Conservation (phyloP, 2,329 filamentous ascomycete genomes). For the Talaromyces verruculosus region DNA sequence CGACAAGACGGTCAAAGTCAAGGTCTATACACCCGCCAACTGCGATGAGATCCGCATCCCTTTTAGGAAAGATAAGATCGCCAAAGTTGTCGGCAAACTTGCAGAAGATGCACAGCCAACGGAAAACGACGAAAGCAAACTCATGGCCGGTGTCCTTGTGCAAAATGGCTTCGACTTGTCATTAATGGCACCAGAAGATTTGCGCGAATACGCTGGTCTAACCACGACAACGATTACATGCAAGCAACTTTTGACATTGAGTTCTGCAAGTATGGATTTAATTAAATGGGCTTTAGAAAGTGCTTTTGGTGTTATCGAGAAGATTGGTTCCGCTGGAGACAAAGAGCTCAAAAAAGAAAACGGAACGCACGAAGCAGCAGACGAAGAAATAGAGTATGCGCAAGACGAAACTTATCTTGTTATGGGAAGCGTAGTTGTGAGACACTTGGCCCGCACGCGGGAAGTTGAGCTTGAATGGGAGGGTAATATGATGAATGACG, state of each 20-base stretch:
- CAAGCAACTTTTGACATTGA: constrained; percentile 84
- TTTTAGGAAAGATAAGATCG: constrained; percentile 91
- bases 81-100: constrained; percentile 92
- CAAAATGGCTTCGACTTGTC: constrained; percentile 98
- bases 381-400: constrained; percentile 46
- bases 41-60: constrained; percentile 93
- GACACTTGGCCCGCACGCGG: constrained; percentile 67
- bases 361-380: constrained; percentile 39
- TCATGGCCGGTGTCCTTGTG: constrained; percentile 88
- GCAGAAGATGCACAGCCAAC: constrained; percentile 73
- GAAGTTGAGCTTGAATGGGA: constrained; percentile 95
- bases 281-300: constrained; percentile 93
- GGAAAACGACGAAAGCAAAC: constrained; percentile 49
- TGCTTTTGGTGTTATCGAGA: constrained; percentile 83
- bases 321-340: constrained; percentile 34
- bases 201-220: constrained; percentile 93
- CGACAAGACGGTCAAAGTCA: constrained; percentile 75
- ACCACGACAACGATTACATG: constrained; percentile 93
- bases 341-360: constrained; percentile 26
- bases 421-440: constrained; percentile 89
- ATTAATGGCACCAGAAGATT: constrained; percentile 92
- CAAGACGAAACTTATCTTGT: constrained; percentile 57
- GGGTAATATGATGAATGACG: constrained; percentile 95
- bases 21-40: constrained; percentile 91
- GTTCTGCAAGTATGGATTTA: constrained; percentile 83